A percentile compares a stretch with the other conserved stretches of the same genome.
These are phyloP conservation scores for Lepraria neglecta DNA, from an alignment of 495 filamentous ascomycete species.

Conservation along the genomic window DNA sequence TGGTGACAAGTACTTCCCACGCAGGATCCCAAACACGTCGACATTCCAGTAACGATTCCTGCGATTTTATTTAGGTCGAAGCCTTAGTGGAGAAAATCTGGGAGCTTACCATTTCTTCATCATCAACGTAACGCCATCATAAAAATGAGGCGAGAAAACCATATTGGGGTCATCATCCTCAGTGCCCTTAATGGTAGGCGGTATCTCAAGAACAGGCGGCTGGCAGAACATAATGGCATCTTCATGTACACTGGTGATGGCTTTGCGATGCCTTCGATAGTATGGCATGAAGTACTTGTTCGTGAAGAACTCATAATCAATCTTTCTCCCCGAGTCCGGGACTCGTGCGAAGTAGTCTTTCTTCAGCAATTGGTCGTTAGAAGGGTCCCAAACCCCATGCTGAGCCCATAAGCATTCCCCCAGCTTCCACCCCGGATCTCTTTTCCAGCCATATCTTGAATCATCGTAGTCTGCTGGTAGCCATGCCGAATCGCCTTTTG, in stretches of 20 bases:
- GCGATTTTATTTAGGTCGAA: slow-evolving; percentile 16
- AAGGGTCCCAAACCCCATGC: slow-evolving; percentile 89
- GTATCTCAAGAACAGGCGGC: slow-evolving; percentile 84
- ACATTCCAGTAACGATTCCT: slow-evolving; percentile 93
- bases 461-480: slow-evolving; percentile 75
- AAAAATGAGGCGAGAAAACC: slow-evolving; percentile 91
- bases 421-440: slow-evolving; percentile 81
- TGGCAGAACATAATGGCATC: slow-evolving; percentile 85
- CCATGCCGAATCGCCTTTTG: slow-evolving; percentile 80
- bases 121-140: slow-evolving; percentile 93
- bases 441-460: slow-evolving; percentile 78
- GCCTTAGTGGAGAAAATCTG: not conserved
- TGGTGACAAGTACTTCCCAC: slow-evolving; percentile 80
- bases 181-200: slow-evolving; percentile 80
- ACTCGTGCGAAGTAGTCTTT: slow-evolving; percentile 85
- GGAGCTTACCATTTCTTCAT: slow-evolving; percentile 81
- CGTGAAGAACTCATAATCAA: slow-evolving; percentile 80
- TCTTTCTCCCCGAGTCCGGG: slow-evolving; percentile 57
- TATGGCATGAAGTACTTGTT: slow-evolving; percentile 84
- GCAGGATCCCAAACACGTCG: slow-evolving; percentile 85
- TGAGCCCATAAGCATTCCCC: slow-evolving; percentile 96
- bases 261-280: slow-evolving; percentile 67
- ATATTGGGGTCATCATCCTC: slow-evolving; percentile 81
- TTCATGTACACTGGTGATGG: slow-evolving; percentile 68
- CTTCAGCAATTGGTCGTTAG: slow-evolving; percentile 64